Base-by-base conservation (phyloP, 352 stramenopile genomes). In the Pythium sp. region DNA sequence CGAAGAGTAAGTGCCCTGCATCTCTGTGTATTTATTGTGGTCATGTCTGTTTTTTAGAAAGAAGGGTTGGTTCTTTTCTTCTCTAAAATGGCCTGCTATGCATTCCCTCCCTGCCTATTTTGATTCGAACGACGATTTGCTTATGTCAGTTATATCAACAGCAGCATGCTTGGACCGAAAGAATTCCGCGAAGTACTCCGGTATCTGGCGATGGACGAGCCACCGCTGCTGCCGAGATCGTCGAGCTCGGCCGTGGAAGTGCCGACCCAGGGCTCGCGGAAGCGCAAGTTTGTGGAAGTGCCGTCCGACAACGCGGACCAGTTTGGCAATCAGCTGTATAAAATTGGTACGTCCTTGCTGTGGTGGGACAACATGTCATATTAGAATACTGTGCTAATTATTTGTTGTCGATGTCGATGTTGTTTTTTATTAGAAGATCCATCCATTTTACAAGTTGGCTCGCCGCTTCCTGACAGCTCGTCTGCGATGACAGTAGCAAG, bases 251-350 rank as follows among this genome's bases (percentile, higher is more conserved):
- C 77, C 9, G 70, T 81, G 28, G 69, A 78, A 22, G 56, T 77
- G 54, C 62, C 79, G n/a, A 70, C 65, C 1, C 64, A 80, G 41
- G 68, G 66, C 2, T 79, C 77, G 34, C 75, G 86, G 9, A 95
- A 95, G 70, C 78, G 88, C 12, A 95, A 95, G 59, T 95, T 95
- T 41, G 82, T 94, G 4, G 88, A 95, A 73, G 84, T 94, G 1
- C 72, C 73, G 8, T 56, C 72, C 12, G 70, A 74, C 36, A 62
- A 26, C 9, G 12, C 41, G 32, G 24, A 62, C 41, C 15, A 58
- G 2, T 74, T 81, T 47, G 60, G 57, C 14, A 74, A 69, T 36
- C 54, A 79, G 14, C 28, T 82, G 14, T 79, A 80, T 62, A 75
- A 77, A 24, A 43, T 79, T 43, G 75, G 76, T 82, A 62, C 43